phyloP scores from a whole-genome alignment of 495 filamentous ascomycete genomes.

The Aspergillus asperescens region DNA sequence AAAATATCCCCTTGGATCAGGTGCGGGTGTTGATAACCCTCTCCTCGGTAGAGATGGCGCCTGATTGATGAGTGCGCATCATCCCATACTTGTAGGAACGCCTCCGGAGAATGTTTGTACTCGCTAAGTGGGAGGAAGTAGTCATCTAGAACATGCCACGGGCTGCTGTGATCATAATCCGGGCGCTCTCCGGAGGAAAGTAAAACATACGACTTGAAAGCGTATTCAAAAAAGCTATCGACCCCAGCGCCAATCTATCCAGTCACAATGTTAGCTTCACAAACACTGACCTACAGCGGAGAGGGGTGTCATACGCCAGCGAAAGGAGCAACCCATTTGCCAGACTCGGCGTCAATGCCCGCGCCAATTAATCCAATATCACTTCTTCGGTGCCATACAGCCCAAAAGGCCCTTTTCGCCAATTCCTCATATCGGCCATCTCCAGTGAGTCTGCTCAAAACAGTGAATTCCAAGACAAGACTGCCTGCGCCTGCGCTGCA shows the following conservation, averaged over 20 bases:
- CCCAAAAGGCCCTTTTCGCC: constrained; percentile 91
- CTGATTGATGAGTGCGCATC: constrained; percentile 80
- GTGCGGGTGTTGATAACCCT: constrained; percentile 75
- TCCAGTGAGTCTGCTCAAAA: constrained; percentile 81
- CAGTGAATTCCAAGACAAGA: constrained; percentile 86
- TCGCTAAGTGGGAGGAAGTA: constrained; percentile 55
- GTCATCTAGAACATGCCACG: constrained; percentile 36
- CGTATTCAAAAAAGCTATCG: constrained; percentile 98
- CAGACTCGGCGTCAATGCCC: constrained; percentile 86
- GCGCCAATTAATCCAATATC: constrained; percentile 82
- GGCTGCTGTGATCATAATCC: constrained; percentile 28
- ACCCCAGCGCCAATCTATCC: constrained; percentile 79
- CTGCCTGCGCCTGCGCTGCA: constrained; percentile 95
- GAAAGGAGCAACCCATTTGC: constrained; percentile 81
- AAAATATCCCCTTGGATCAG: constrained; percentile 84
- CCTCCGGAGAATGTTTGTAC: constrained; percentile 63
- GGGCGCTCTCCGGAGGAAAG: constrained; percentile 59
- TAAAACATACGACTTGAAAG: constrained; percentile 85
- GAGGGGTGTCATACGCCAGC: constrained; percentile 53
- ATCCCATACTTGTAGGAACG: constrained; percentile 81
- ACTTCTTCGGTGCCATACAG: constrained; percentile 84
- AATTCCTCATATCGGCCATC: constrained; percentile 80
- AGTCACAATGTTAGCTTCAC: constrained; percentile 11
- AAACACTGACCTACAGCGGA: neutral
- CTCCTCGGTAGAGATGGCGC: constrained; percentile 67